Conservation (phyloP, 192 early-diverging fungal species). For the Spizellomyces punctatus region DNA sequence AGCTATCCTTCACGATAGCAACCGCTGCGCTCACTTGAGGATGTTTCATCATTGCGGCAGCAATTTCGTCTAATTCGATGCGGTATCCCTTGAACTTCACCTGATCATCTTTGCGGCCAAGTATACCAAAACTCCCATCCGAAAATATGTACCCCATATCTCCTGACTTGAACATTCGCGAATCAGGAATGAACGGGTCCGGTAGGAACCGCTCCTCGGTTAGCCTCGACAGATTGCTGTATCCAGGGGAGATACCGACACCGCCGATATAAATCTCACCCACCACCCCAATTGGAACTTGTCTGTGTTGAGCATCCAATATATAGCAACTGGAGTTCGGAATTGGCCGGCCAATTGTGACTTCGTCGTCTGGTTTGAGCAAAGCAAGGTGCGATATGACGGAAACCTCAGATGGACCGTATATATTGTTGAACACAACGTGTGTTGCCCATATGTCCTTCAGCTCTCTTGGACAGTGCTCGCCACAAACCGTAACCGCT, state of each 20-base stretch:
- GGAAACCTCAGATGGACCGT: too few relatives aligned
- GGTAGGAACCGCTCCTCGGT: conserved; percentile 39
- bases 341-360: conserved; percentile 17
- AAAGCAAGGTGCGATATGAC: conserved; percentile 2
- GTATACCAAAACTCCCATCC: conserved; percentile 13
- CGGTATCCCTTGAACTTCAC: conserved; percentile 27
- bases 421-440: too few relatives aligned
- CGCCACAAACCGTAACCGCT: conserved; percentile 21
- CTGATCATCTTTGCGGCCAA: conserved; percentile 20
- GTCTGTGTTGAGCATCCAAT: conserved; percentile 27
- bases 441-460: conserved; percentile 33
- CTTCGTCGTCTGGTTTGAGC: not conserved
- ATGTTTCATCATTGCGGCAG: not conserved
- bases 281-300: conserved; percentile 38
- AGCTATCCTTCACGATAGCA: conserved; percentile 38
- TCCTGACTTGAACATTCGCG: conserved; percentile 34
- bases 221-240: conserved; percentile 43
- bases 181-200: conserved; percentile 29
- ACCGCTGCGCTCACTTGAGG: conserved; percentile 12
- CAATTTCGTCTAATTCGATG: conserved; percentile 32
- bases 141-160: conserved; percentile 23
- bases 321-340: conserved; percentile 24
- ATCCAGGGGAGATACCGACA: conserved; percentile 37
- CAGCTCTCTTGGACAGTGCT: conserved; percentile 8
- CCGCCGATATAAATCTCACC: conserved; percentile 51